These are phyloP conservation scores for Rhynchospora tenuis DNA, from an alignment of 176 grass and related monocot genomes.

Conservation along the genomic window DNA sequence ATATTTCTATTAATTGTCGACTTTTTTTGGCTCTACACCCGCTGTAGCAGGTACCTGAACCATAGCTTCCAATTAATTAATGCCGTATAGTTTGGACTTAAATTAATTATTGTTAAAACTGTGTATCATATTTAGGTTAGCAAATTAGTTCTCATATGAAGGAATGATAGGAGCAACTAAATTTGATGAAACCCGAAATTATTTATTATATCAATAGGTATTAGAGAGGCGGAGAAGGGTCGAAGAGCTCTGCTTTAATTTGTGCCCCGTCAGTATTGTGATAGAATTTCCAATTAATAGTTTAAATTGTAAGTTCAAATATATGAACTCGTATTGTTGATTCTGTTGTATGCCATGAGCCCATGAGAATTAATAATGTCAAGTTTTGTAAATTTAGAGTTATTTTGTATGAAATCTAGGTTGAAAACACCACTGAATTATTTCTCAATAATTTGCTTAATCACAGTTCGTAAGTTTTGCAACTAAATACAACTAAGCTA, in stretches of 20 bases:
- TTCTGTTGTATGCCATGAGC: not conserved
- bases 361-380: not conserved
- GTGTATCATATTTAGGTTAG: not conserved
- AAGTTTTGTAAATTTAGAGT: not conserved
- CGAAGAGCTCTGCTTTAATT: not conserved
- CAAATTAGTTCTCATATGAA: not conserved
- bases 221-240: not conserved
- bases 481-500: not conserved
- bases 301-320: not conserved
- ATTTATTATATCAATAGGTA: not conserved
- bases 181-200: not conserved
- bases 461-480: not conserved
- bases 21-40: not conserved
- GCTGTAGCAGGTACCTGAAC: conserved; percentile 15
- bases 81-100: not conserved
- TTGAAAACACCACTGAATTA: not conserved
- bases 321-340: not conserved
- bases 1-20: conserved; percentile 6
- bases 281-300: not conserved
- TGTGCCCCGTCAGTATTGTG: not conserved
- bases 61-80: not conserved
- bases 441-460: not conserved
- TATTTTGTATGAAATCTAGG: not conserved
- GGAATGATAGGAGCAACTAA: not conserved
- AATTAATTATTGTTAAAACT: not conserved